Conservation (phyloP, 2,329 filamentous ascomycete genomes). For the Gnomoniopsis smithogilvyi region DNA sequence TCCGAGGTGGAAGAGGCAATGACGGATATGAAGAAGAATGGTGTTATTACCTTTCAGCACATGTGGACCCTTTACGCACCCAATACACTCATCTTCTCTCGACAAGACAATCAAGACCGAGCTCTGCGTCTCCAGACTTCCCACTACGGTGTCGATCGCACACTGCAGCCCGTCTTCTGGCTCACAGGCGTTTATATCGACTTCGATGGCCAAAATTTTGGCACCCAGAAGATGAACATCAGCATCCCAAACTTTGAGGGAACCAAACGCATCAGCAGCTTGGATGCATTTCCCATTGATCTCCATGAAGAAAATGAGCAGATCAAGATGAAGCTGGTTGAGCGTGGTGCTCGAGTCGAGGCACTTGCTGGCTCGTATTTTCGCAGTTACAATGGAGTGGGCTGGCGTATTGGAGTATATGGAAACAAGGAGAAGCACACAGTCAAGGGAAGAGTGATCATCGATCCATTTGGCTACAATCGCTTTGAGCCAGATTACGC, state of each 20-base stretch:
- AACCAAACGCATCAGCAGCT: slow-evolving; percentile 22
- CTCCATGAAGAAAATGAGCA: slow-evolving; percentile 22
- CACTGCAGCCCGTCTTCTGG: not conserved
- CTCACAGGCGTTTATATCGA: slow-evolving; percentile 24
- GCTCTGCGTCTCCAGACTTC: not conserved
- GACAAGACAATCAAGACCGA: not conserved
- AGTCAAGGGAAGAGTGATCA: slow-evolving; percentile 30
- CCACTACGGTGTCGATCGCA: not conserved
- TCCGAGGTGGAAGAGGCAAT: not conserved
- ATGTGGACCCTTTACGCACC: not conserved
- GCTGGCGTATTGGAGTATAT: slow-evolving; percentile 11
- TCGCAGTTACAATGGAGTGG: slow-evolving; percentile 29
- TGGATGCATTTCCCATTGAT: slow-evolving; percentile 27
- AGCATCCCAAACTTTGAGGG: slow-evolving; percentile 25
- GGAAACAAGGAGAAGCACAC: slow-evolving; percentile 17
- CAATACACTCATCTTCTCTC: not conserved
- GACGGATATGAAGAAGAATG: not conserved
- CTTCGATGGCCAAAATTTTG: slow-evolving; percentile 31
- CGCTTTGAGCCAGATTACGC: slow-evolving; percentile 22
- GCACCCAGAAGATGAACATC: slow-evolving; percentile 21
- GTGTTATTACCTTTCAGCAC: not conserved
- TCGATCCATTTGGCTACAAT: slow-evolving; percentile 31
- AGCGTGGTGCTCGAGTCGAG: slow-evolving; percentile 31
- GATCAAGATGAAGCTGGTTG: slow-evolving; percentile 21
- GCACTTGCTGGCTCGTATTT: slow-evolving; percentile 28